Base-by-base conservation (phyloP, 2,329 filamentous ascomycete genomes). In the Diaporthe amygdali region DNA sequence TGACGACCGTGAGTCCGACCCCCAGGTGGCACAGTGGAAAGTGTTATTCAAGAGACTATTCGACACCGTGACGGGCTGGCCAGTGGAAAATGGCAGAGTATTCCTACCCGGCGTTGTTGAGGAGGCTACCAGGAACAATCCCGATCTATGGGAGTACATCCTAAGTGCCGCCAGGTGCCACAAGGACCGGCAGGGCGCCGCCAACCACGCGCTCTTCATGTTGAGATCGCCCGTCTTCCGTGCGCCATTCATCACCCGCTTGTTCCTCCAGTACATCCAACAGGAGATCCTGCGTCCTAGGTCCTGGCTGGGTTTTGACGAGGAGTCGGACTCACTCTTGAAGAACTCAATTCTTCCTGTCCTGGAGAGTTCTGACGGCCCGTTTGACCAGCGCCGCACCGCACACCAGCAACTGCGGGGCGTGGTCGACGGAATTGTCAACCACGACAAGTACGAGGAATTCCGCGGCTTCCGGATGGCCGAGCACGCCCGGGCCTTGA, bases 91-190 rank as follows among this genome's bases (percentile, higher is more conserved):
- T 63, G 71, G 74, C 27, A 69, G 74, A 67, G 17, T 69, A 9
- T 76, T 76, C 22, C 74, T 75, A 51, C 64, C 47, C 56, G 55
- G 68, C 6, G 56, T 66, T 9, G 74, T 70, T 30, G 77, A 67
- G 41, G 67, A 71, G 2, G 64, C 76, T 9, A 73, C 71, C 5
- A 74, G 77, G 15, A 66, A 72, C 20, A 72, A 77, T 25, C 49
- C 68, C 1, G 39, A 64, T 8, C 74, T 84, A 0, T 84, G 82
- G 82, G 73, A 76, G 3, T 84, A 79, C 70, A 82, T 84, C 74
- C 77, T 80, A 71, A 75, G 75, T 7, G 76, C 81, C 4, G 63
- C 71, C 7, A 77, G 79, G 0, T 79, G 81, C 68, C 75, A 75
- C 2, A 71, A 71, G 49, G 72, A 75, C 49, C 63, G 69, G 7